Evolutionary conservation across 129 eudicot genomes (phyloP).

Genomic region (Scalesia atractyloides): DNA sequence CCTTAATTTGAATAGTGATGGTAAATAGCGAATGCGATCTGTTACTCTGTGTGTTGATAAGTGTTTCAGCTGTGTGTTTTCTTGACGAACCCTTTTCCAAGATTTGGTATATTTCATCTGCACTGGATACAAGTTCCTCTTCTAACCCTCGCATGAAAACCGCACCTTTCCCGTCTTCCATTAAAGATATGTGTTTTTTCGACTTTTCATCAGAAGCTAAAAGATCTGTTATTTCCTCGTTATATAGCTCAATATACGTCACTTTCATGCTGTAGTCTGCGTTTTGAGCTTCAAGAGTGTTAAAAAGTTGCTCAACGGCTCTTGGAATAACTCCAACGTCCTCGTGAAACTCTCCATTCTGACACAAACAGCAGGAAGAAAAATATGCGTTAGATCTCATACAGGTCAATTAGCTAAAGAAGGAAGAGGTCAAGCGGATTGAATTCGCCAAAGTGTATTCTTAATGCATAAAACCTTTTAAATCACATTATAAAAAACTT

Average conservation of each 20-base stretch:
- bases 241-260: constrained; percentile 60
- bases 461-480: background rate
- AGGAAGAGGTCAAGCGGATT: background rate
- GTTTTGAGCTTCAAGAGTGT: constrained; percentile 50
- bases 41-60: constrained; percentile 53
- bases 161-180: constrained; percentile 73
- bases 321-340: constrained; percentile 74
- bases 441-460: background rate
- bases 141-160: constrained; percentile 64
- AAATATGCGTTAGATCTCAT: background rate
- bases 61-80: constrained; percentile 63
- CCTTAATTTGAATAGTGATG: constrained; percentile 62
- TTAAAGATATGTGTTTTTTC: constrained; percentile 48
- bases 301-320: constrained; percentile 54
- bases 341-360: constrained; percentile 54
- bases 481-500: background rate
- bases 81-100: constrained; percentile 55
- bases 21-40: constrained; percentile 66
- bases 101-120: constrained; percentile 56
- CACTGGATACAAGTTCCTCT: constrained; percentile 60
- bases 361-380: constrained; percentile 3
- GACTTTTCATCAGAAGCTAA: constrained; percentile 48
- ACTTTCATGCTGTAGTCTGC: constrained; percentile 61
- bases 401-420: constrained; percentile 2
- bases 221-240: constrained; percentile 68